Percentiles rank a stretch among this genome's conserved stretches.
phyloP scores from a whole-genome alignment of 768 basidiomycete species.

The Boletus pseudo-olivaceus region DNA sequence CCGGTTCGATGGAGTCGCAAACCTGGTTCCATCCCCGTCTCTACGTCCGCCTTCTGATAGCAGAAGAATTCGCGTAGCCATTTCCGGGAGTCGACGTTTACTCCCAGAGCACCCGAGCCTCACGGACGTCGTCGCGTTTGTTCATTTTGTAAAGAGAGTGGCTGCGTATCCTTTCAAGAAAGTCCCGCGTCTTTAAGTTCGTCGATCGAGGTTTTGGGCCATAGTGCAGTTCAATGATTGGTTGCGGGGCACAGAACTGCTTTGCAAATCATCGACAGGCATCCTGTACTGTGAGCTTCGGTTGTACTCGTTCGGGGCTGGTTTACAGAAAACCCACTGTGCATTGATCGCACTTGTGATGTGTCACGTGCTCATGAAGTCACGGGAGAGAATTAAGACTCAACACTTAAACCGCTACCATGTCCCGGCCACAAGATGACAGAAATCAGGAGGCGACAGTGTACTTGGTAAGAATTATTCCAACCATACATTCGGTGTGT shows the following conservation, averaged over 20 bases:
- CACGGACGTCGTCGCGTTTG: background rate
- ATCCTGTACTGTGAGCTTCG: background rate
- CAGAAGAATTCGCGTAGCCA: background rate
- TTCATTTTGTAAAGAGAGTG: background rate
- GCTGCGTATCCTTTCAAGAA: background rate
- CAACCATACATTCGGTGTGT: fast-evolving
- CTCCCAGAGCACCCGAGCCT: background rate
- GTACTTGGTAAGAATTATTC: slow-evolving; percentile 56
- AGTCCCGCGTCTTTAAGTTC: background rate
- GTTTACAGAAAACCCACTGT: background rate
- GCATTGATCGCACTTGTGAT: background rate
- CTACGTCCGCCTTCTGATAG: background rate
- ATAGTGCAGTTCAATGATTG: background rate
- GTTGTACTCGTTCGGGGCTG: background rate
- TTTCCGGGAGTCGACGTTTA: background rate
- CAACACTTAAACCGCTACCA: slow-evolving; percentile 2
- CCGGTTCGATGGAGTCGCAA: background rate
- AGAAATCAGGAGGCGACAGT: slow-evolving; percentile 91
- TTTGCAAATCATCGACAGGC: background rate
- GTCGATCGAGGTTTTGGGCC: background rate
- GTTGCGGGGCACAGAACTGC: background rate
- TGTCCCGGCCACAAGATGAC: slow-evolving; percentile 71
- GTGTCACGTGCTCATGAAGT: background rate
- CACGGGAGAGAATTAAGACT: background rate
- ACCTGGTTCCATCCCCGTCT: background rate